phyloP scores from a whole-genome alignment of 2,329 filamentous ascomycete species.

The Dothideomycetes sp. region DNA sequence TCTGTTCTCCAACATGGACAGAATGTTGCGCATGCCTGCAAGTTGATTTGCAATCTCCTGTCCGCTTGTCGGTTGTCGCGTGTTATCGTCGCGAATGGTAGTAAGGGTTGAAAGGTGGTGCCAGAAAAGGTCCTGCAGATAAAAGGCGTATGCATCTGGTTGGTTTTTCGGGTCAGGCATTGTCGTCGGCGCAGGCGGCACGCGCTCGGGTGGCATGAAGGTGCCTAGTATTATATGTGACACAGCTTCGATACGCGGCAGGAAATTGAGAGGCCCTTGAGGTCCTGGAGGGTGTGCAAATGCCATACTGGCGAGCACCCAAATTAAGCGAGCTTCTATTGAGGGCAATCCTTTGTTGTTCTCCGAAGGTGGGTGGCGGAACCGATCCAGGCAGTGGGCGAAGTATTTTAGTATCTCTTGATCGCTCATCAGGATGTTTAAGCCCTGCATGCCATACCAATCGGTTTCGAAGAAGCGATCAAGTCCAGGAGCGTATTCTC shows the following conservation, averaged over 20 bases:
- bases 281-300: constrained; percentile 14
- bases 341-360: constrained; percentile 27
- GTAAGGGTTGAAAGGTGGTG: constrained; percentile 63
- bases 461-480: constrained; percentile 69
- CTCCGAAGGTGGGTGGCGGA: constrained; percentile 12
- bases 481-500: constrained; percentile 64
- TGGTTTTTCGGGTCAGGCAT: constrained; percentile 10
- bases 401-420: constrained; percentile 50
- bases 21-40: constrained; percentile 52
- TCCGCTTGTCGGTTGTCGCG: not conserved
- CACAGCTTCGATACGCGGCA: constrained; percentile 60
- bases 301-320: constrained; percentile 43
- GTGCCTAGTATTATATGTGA: constrained; percentile 67
- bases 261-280: constrained; percentile 42
- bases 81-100: constrained; percentile 46
- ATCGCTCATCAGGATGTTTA: not conserved
- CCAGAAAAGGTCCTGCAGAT: constrained; percentile 54
- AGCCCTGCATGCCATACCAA: constrained; percentile 53
- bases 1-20: constrained; percentile 74
- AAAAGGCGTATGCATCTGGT: constrained; percentile 6
- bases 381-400: constrained; percentile 47
- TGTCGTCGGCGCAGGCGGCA: constrained; percentile 33
- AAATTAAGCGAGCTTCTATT: constrained; percentile 49
- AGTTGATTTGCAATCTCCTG: constrained; percentile 32
- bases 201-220: constrained; percentile 51